These are phyloP conservation scores for Trametes meyenii DNA, from an alignment of 768 basidiomycete genomes.

Conservation along the genomic window DNA sequence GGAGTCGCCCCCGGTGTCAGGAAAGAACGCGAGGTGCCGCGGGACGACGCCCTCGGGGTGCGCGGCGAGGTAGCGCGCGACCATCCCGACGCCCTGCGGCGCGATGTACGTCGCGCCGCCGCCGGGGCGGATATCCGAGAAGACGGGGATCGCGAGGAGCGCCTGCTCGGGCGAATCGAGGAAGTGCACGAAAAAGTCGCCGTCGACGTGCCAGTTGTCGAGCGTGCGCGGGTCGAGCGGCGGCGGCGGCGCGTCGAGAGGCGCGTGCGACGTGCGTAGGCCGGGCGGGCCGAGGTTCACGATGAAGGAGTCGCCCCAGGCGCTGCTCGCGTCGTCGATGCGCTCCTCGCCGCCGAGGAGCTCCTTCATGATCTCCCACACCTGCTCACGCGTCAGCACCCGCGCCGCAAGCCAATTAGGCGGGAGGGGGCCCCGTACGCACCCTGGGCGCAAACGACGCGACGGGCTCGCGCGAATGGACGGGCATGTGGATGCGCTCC, in stretches of 20 bases:
- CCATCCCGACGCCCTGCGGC: constrained; percentile 54
- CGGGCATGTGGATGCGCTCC: constrained; percentile 60
- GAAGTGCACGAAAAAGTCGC: constrained; percentile 63
- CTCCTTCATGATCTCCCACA: constrained; percentile 64
- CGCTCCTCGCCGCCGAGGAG: constrained; percentile 62
- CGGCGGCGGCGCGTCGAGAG: constrained; percentile 21
- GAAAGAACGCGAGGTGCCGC: constrained; percentile 46
- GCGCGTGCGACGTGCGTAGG: not conserved
- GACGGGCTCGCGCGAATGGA: constrained; percentile 48
- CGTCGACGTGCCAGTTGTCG: constrained; percentile 68
- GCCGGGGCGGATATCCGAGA: constrained; percentile 53
- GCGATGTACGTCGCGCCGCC: constrained; percentile 66
- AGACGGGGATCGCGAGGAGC: constrained; percentile 63
- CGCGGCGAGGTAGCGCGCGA: constrained; percentile 52
- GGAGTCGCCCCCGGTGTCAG: constrained; percentile 44
- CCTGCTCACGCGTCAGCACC: constrained; percentile 34
- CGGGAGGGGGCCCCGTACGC: constrained; percentile 3
- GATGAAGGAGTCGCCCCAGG: constrained; percentile 65
- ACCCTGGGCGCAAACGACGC: constrained; percentile 56
- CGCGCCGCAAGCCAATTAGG: not conserved
- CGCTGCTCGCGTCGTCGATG: constrained; percentile 48
- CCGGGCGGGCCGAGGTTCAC: constrained; percentile 58
- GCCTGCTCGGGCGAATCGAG: constrained; percentile 70
- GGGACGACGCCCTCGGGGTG: constrained; percentile 58
- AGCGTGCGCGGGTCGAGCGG: constrained; percentile 44